These are phyloP conservation scores for Eutrema heterophyllum DNA, from an alignment of 345 rosid genomes.

Conservation along the genomic window DNA sequence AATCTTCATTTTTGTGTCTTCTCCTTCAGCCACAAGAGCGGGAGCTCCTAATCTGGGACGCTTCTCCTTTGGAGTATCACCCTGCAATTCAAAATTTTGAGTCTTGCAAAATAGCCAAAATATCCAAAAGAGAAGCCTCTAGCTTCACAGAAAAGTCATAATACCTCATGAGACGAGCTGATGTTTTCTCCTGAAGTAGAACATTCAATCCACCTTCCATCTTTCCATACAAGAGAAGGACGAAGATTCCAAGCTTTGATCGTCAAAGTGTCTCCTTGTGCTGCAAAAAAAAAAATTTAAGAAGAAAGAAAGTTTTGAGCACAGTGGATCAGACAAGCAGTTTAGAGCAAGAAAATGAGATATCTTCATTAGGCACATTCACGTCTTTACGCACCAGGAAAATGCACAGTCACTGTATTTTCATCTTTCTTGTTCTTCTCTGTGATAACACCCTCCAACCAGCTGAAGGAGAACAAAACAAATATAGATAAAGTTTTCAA, in stretches of 20 bases:
- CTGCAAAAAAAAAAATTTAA: conserved; percentile 35
- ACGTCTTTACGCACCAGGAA: conserved; percentile 53
- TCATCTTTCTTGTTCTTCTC: conserved; percentile 86
- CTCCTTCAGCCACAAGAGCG: conserved; percentile 40
- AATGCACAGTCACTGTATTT: conserved; percentile 54
- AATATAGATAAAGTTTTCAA: conserved; percentile 1
- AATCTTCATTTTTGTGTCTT: conserved; percentile 40
- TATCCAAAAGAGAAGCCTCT: conserved; percentile 1
- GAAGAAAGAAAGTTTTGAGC: not conserved
- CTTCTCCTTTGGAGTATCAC: conserved; percentile 84
- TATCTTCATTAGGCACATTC: conserved; percentile 9
- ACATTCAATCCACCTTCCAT: conserved; percentile 88
- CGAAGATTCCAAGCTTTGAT: conserved; percentile 82
- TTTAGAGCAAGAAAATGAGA: not conserved
- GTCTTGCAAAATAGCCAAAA: conserved; percentile 1
- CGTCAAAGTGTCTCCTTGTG: conserved; percentile 52
- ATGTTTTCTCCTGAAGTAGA: conserved; percentile 41
- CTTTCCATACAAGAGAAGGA: conserved; percentile 80
- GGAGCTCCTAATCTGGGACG: conserved; percentile 52
- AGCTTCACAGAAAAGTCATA: not conserved
- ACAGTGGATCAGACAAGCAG: not conserved
- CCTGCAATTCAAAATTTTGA: conserved; percentile 45
- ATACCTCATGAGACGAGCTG: conserved; percentile 52
- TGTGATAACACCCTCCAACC: conserved; percentile 90
- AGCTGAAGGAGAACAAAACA: conserved; percentile 45